Base-by-base conservation (phyloP, 2,329 filamentous ascomycete species). In the Ophiocordyceps sinensis region DNA sequence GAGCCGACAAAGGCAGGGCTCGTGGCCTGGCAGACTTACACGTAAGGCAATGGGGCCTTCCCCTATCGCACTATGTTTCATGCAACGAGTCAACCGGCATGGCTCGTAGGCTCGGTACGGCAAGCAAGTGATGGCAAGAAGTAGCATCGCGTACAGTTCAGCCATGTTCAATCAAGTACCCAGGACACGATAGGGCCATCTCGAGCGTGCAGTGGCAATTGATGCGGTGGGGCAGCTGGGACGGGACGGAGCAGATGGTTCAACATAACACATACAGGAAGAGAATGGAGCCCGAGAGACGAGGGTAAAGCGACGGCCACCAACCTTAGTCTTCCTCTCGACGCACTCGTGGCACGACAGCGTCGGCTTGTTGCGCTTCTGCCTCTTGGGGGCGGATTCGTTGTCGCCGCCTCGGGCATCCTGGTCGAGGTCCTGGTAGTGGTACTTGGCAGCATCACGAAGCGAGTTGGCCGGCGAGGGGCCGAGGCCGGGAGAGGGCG, bases 311-410 rank as follows among this genome's bases (percentile, higher is more conserved):
- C 19, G 19, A 19, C 19, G 19, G 19, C 19, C 26, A 61, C 71
- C 49, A 56, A 81, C 81, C 70, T 85, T 88, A 21, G 83, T 88
- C 63, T 88, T 88, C 49, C 83, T 70, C 61, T 86, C 82, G 19
- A 88, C 84, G 54, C 84, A 89, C 56, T 86, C 82, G 46, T 79
- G 73, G 53, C 84, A 88, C 38, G 80, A 85, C 46, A 88, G 56
- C 1, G 83, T 88, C 4, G 84, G 84, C 59, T 89, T 89, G 62
- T 89, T 89, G 38, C 84, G 75, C 65, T 83, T 87, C 63, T 88
- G 83, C 62, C 82, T 85, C 65, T 83, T 84, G 58, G 64, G 71
- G 11, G 64, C 55, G n/a, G 65, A 69, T 36, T 65, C 60, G 30
- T 58, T 56, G n/a, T 46, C 52, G 43, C 42, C 44, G 43, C 50